Evolutionary conservation across 1,284 basidiomycete genomes (phyloP).

Genomic region (Irpex rosettiformis): DNA sequence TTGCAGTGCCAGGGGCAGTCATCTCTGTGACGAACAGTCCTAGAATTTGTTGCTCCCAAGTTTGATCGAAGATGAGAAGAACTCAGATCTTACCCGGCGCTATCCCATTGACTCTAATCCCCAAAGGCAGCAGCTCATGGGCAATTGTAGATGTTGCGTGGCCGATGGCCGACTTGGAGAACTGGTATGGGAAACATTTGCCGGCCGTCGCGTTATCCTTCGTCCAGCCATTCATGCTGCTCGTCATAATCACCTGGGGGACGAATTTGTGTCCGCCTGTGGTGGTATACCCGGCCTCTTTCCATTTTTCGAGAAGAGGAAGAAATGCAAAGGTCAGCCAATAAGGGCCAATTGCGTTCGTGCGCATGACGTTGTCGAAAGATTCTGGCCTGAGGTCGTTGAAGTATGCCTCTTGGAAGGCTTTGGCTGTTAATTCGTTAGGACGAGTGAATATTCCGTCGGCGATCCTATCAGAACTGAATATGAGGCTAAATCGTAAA

Average conservation of each 20-base stretch:
- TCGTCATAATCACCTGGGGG: conserved; percentile 49
- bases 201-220: conserved; percentile 44
- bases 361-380: conserved; percentile 36
- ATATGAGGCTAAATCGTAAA: not conserved
- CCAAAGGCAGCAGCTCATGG: conserved; percentile 47
- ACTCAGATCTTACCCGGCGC: conserved; percentile 35
- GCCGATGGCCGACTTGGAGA: conserved; percentile 49
- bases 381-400: conserved; percentile 26
- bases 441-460: conserved; percentile 6
- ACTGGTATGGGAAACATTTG: conserved; percentile 42
- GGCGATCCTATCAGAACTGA: conserved; percentile 7
- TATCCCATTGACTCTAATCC: conserved; percentile 54
- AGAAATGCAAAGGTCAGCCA: conserved; percentile 52
- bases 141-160: conserved; percentile 47
- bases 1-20: conserved; percentile 28
- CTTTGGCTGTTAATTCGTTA: conserved; percentile 7
- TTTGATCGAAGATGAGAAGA: not conserved
- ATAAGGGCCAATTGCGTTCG: conserved; percentile 46
- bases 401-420: conserved; percentile 14
- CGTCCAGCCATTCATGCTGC: conserved; percentile 53
- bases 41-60: conserved; percentile 8
- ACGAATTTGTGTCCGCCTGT: conserved; percentile 33
- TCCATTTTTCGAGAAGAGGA: conserved; percentile 47
- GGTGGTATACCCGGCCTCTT: conserved; percentile 16
- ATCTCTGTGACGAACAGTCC: conserved; percentile 34